These are phyloP conservation scores for Saccharum officinarum DNA, from an alignment of 176 grass and related monocot genomes.

Conservation along the genomic window DNA sequence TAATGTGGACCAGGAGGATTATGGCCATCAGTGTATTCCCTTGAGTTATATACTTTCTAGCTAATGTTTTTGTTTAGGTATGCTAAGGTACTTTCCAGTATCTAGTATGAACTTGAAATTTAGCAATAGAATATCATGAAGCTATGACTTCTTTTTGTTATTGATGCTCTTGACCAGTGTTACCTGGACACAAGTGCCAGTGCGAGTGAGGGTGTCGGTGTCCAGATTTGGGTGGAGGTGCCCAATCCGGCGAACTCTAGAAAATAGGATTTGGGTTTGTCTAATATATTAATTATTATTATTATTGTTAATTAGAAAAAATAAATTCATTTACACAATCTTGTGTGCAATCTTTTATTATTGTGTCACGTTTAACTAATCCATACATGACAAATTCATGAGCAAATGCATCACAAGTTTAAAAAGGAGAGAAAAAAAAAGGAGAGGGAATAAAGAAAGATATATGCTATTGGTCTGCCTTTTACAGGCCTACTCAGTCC, in stretches of 20 bases:
- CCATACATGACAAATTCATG: too few species aligned
- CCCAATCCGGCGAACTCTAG: background rate
- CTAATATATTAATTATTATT: background rate
- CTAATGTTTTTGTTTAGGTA: too few species aligned
- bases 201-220: background rate
- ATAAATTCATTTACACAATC: background rate
- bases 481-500: background rate
- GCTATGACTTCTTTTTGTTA: background rate
- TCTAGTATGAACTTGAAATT: background rate
- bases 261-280: background rate
- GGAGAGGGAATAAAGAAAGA: too few species aligned
- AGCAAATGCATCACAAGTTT: background rate
- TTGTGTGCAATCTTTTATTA: background rate
- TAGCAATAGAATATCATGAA: background rate
- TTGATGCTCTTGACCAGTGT: background rate
- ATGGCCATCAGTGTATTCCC: background rate
- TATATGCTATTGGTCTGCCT: background rate
- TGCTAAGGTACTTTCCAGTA: background rate
- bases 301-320: background rate
- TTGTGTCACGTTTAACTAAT: background rate
- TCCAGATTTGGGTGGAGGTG: background rate
- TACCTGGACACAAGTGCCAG: background rate
- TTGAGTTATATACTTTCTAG: background rate
- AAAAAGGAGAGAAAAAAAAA: too few species aligned
- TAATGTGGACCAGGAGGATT: background rate